phyloP scores from a whole-genome alignment of 768 basidiomycete genomes.

The Tephrocybe sp. region DNA sequence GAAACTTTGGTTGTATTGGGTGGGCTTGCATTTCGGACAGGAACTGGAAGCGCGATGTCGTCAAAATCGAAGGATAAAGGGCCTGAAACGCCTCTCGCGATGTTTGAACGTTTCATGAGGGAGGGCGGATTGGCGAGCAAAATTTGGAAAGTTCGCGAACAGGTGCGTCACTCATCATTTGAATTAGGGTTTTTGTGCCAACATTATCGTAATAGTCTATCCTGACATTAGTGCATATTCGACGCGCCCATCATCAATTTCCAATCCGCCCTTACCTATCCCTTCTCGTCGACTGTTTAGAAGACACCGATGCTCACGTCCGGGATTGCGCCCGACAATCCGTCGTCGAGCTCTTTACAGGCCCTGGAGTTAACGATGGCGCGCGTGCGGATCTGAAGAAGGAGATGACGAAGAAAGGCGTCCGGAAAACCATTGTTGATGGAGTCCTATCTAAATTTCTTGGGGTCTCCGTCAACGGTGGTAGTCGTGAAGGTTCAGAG shows the following conservation, averaged over 20 bases:
- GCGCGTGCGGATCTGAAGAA: slow-evolving; percentile 95
- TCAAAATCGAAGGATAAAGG: slow-evolving; percentile 58
- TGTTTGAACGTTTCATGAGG: slow-evolving; percentile 71
- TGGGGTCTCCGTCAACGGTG: slow-evolving; percentile 39
- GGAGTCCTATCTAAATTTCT: slow-evolving; percentile 71
- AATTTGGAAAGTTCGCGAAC: slow-evolving; percentile 84
- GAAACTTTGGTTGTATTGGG: slow-evolving; percentile 77
- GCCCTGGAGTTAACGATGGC: slow-evolving; percentile 76
- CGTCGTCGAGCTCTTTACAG: slow-evolving; percentile 83
- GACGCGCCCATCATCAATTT: slow-evolving; percentile 68
- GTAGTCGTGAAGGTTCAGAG: slow-evolving; percentile 61
- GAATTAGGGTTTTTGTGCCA: not conserved
- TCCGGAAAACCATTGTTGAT: slow-evolving; percentile 87
- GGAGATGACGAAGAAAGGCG: slow-evolving; percentile 80
- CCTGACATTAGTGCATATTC: slow-evolving; percentile 69
- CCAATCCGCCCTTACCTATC: slow-evolving; percentile 82
- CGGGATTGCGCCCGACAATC: slow-evolving; percentile 83
- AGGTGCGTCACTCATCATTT: slow-evolving; percentile 46
- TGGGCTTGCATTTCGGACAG: slow-evolving; percentile 65
- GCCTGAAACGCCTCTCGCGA: slow-evolving; percentile 63
- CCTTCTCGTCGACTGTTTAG: slow-evolving; percentile 78
- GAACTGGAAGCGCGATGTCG: slow-evolving; percentile 41
- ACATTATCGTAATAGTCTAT: slow-evolving; percentile 44
- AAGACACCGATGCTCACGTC: slow-evolving; percentile 90
- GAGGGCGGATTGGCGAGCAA: slow-evolving; percentile 79